phyloP scores from a whole-genome alignment of 176 grass and related monocot species.

The Carex cristatella region DNA sequence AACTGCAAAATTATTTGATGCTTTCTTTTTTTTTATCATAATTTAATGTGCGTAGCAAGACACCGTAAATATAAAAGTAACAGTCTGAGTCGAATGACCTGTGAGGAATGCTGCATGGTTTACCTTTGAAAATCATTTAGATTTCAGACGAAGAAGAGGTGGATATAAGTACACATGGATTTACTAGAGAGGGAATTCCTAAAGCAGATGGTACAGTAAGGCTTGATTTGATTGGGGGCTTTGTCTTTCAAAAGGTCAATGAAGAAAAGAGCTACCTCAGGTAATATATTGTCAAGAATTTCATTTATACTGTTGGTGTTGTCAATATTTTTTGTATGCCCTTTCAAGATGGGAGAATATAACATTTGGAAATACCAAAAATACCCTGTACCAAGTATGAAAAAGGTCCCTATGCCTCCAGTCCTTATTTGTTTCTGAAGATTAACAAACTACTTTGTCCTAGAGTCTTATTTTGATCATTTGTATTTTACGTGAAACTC shows the following conservation, averaged over 20 bases:
- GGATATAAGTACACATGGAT: slow-evolving; percentile 59
- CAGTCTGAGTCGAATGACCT: neutral
- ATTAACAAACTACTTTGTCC: neutral
- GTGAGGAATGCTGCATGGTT: neutral
- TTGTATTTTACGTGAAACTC: neutral
- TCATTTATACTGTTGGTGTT: neutral
- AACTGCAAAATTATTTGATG: neutral
- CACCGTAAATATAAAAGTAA: neutral
- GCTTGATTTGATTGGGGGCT: slow-evolving; percentile 86
- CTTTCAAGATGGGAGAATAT: neutral
- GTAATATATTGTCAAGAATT: slow-evolving; percentile 26
- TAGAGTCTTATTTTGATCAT: neutral
- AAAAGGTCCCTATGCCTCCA: neutral
- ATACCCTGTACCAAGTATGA: neutral
- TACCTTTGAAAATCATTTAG: slow-evolving; percentile 31
- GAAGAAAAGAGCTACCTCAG: slow-evolving; percentile 72
- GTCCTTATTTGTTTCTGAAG: neutral
- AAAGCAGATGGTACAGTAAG: slow-evolving; percentile 64
- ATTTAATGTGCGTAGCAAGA: neutral
- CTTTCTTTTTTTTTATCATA: neutral
- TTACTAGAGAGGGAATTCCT: slow-evolving; percentile 62
- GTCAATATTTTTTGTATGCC: neutral
- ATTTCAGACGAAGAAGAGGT: slow-evolving; percentile 58
- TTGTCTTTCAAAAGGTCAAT: slow-evolving; percentile 77
- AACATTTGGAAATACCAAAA: neutral